phyloP scores from a whole-genome alignment of 306 rosid species.

The Sicyos baderoa region DNA sequence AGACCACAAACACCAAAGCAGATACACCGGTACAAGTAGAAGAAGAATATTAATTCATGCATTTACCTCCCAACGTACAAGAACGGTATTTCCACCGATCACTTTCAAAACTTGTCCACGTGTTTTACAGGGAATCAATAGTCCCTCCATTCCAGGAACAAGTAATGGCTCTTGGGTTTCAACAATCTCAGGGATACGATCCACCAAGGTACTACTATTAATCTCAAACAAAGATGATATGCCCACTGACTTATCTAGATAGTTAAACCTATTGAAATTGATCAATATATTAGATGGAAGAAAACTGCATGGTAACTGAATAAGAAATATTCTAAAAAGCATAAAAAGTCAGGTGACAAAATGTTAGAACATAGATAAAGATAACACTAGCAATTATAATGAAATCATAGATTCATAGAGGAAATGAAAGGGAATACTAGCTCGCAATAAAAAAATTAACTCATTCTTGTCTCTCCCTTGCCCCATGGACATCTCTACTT shows the following conservation, averaged over 20 bases:
- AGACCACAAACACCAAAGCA: not conserved
- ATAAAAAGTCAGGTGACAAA: not conserved
- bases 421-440: not conserved
- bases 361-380: not conserved
- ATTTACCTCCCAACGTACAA: conserved; percentile 93
- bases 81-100: conserved; percentile 56
- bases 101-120: conserved; percentile 64
- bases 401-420: too few species aligned
- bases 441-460: not conserved
- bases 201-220: conserved; percentile 33
- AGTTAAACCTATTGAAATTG: conserved; percentile 55
- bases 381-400: not conserved
- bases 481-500: too few species aligned
- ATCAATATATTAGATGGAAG: conserved; percentile 10
- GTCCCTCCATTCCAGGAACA: conserved; percentile 76
- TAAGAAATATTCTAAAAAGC: not conserved
- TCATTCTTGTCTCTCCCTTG: too few species aligned
- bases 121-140: conserved; percentile 65
- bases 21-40: not conserved
- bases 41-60: not conserved
- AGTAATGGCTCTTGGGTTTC: conserved; percentile 46
- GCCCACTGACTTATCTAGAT: conserved; percentile 71
- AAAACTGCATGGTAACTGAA: not conserved
- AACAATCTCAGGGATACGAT: conserved; percentile 37
- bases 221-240: conserved; percentile 70